Conservation (phyloP, 257 asterid species). For the Nyctanthes arbortristis region DNA sequence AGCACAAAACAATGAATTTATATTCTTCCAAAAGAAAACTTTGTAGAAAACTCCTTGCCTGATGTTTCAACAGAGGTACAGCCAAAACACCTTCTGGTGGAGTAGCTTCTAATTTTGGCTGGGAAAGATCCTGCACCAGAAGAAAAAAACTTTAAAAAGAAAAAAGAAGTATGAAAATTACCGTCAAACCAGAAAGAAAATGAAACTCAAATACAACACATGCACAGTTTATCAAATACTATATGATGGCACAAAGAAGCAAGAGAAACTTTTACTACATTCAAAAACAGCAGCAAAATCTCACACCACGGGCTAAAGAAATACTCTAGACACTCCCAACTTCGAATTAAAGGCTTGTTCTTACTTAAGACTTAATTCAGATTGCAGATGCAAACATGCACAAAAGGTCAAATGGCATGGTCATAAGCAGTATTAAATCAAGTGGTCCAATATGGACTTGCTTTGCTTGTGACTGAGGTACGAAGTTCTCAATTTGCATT, state of each 20-base stretch:
- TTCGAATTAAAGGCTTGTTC: not conserved
- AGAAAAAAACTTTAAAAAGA: slow-evolving; percentile 2
- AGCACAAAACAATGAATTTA: not conserved
- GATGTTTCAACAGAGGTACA: slow-evolving; percentile 85
- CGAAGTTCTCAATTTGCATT: not conserved
- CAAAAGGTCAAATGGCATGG: not conserved
- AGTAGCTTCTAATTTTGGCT: slow-evolving; percentile 73
- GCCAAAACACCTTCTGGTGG: slow-evolving; percentile 85
- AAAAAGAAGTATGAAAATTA: not conserved
- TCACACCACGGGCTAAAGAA: not conserved
- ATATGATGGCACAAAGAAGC: too few species aligned
- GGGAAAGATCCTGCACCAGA: slow-evolving; percentile 62
- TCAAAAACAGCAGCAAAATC: not conserved
- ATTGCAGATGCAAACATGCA: not conserved
- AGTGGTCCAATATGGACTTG: not conserved
- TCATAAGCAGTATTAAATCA: not conserved
- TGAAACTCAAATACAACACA: too few species aligned
- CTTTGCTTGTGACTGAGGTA: not conserved
- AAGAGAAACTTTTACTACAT: not conserved
- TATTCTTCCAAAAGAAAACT: not conserved
- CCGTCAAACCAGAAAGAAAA: not conserved
- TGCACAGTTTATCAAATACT: too few species aligned
- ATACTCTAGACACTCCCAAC: not conserved
- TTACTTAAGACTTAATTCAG: not conserved
- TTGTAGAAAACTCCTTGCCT: slow-evolving; percentile 31